Conservation (phyloP, 2,329 filamentous ascomycete genomes). For the Ramularia endophylla region DNA sequence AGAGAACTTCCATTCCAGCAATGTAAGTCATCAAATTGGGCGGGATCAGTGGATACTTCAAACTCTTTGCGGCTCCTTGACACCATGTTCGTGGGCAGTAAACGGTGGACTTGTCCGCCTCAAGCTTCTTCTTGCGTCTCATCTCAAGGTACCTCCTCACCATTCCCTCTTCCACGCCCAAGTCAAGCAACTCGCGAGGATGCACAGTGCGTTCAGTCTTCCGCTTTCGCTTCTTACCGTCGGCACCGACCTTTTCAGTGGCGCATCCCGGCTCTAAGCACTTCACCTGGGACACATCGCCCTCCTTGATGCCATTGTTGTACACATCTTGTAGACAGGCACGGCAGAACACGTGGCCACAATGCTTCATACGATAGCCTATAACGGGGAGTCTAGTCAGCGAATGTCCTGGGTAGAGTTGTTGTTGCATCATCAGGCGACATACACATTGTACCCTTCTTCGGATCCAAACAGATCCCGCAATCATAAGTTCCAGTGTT, state of each 20-base stretch:
- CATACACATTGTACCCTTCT: conserved; percentile 61
- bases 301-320: conserved; percentile 78
- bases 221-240: conserved; percentile 32
- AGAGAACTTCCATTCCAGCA: conserved; percentile 28
- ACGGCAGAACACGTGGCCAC: conserved; percentile 85
- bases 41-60: conserved; percentile 42
- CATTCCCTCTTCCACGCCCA: conserved; percentile 51
- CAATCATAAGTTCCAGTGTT: conserved; percentile 82
- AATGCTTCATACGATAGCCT: conserved; percentile 72
- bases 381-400: too few relatives aligned
- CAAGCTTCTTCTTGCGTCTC: conserved; percentile 87
- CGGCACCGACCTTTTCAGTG: conserved; percentile 44
- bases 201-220: conserved; percentile 65
- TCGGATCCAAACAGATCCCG: conserved; percentile 83
- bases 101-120: conserved; percentile 83
- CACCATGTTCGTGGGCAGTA: conserved; percentile 94
- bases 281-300: conserved; percentile 70
- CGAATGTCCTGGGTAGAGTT: too few relatives aligned
- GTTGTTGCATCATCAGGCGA: too few relatives aligned
- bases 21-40: conserved; percentile 37
- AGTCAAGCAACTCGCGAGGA: conserved; percentile 67
- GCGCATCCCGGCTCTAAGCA: conserved; percentile 78
- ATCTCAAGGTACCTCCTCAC: conserved; percentile 83
- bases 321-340: conserved; percentile 88
- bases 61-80: conserved; percentile 69